phyloP scores from a whole-genome alignment of 164 flowering plant genomes.

The Sedum album region DNA sequence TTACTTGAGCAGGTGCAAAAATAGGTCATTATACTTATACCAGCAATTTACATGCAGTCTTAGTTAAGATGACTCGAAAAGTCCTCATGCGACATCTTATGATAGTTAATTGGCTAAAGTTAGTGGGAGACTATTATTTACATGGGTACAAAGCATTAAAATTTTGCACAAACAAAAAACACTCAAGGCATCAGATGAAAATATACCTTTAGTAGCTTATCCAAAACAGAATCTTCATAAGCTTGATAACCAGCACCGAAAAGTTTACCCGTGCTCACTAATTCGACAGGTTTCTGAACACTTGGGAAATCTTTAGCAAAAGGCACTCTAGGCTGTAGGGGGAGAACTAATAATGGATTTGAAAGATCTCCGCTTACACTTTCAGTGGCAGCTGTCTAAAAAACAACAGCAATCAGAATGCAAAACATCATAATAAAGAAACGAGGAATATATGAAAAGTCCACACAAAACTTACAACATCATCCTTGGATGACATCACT shows the following conservation, averaged over 20 bases:
- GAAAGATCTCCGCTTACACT: conserved; percentile 46
- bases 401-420: background rate
- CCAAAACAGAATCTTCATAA: conserved; percentile 56
- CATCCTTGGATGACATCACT: conserved; percentile 67
- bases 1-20: background rate
- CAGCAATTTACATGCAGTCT: background rate
- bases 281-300: conserved; percentile 20
- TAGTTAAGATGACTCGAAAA: too few relatives aligned
- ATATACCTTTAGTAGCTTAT: conserved; percentile 62
- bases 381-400: conserved; percentile 58
- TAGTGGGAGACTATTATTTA: background rate
- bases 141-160: background rate
- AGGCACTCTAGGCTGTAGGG: conserved; percentile 35
- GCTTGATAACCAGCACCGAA: conserved; percentile 63
- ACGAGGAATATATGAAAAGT: background rate
- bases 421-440: background rate
- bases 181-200: background rate
- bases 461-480: conserved; percentile 40
- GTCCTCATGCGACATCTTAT: too few relatives aligned
- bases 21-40: background rate
- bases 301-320: conserved; percentile 17
- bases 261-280: conserved; percentile 29
- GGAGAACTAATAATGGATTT: conserved; percentile 66
- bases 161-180: background rate
- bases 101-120: background rate